Percentiles rank a stretch among this genome's conserved stretches.
These are phyloP conservation scores for Ajuga reptans DNA, from an alignment of 305 asterid species.

Conservation along the genomic window DNA sequence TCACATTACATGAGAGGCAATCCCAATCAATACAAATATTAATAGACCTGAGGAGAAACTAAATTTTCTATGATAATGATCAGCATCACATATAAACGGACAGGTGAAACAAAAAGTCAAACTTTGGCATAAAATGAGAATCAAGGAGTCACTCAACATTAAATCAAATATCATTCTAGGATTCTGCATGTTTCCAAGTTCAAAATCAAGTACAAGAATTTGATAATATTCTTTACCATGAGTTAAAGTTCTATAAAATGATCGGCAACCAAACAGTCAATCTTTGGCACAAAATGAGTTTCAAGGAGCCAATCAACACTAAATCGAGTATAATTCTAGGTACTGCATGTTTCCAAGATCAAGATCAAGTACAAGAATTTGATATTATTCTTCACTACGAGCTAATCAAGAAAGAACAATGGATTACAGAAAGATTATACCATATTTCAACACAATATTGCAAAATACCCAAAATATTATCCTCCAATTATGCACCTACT, in stretches of 20 bases:
- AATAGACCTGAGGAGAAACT: no score
- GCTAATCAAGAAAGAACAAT: background rate
- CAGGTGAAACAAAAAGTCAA: background rate
- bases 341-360: no score
- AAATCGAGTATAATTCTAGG: no score
- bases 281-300: no score
- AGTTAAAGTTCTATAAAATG: background rate
- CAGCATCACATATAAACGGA: no score
- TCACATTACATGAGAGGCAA: no score
- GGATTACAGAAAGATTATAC: background rate
- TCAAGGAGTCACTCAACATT: background rate
- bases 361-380: background rate
- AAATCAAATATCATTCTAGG: background rate
- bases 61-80: no score
- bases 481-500: background rate
- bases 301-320: no score
- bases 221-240: background rate
- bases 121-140: background rate
- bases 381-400: background rate
- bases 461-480: background rate
- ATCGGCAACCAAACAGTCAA: no score
- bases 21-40: no score
- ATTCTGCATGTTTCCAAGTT: background rate
- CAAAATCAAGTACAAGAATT: background rate
- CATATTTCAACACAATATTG: background rate